These are phyloP conservation scores for Malus hybrid DNA, from an alignment of 331 rosid species.

Conservation along the genomic window DNA sequence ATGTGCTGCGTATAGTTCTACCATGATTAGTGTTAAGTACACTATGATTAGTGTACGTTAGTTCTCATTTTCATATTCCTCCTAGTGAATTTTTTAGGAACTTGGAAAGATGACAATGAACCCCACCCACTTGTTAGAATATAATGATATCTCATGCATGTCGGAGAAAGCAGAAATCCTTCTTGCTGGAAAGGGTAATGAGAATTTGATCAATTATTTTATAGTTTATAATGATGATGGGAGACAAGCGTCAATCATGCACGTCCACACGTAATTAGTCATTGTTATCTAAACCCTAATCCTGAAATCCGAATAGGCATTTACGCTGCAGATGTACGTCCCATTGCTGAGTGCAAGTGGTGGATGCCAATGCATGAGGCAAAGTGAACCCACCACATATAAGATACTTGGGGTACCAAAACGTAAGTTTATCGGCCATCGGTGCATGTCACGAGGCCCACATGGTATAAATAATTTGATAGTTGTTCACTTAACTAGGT, in stretches of 20 bases:
- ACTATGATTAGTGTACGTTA: neutral
- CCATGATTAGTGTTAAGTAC: too few relatives aligned
- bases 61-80: neutral
- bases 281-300: neutral
- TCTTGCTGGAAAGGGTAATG: neutral
- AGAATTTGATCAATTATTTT: neutral
- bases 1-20: too few relatives aligned
- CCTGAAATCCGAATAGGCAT: too few relatives aligned
- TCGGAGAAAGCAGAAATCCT: slow-evolving; percentile 11
- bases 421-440: too few relatives aligned
- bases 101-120: neutral
- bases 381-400: too few relatives aligned
- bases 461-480: too few relatives aligned
- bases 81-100: neutral
- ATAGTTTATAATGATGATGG: neutral
- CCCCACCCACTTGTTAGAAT: neutral
- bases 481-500: too few relatives aligned
- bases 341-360: too few relatives aligned
- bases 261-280: neutral
- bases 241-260: neutral
- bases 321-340: too few relatives aligned
- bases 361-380: too few relatives aligned
- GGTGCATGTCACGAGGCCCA: too few relatives aligned
- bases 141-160: neutral
- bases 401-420: too few relatives aligned